Evolutionary conservation across 2,329 filamentous ascomycete genomes (phyloP).

Genomic region (Exophiala bonariae): DNA sequence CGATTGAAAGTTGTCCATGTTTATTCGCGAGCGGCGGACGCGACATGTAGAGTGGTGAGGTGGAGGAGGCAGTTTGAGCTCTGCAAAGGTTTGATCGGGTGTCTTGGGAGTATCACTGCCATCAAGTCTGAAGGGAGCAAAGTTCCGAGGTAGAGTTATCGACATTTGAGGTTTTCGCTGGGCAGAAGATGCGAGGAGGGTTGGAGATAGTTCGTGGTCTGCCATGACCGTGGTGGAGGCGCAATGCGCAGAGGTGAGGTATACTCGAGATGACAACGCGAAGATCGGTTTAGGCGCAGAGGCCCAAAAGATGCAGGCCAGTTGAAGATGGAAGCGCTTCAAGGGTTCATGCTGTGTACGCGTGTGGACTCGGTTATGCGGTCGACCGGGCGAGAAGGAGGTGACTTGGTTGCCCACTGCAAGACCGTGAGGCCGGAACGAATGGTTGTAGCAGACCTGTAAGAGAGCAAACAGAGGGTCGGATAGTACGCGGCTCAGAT

Average conservation of each 20-base stretch:
- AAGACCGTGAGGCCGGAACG: too few relatives aligned
- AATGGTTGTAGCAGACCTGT: too few relatives aligned
- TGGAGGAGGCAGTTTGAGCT: constrained; percentile 44
- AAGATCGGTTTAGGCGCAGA: constrained; percentile 7
- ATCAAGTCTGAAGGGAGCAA: constrained; percentile 40
- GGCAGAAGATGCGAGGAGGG: constrained; percentile 27
- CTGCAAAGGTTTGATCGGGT: constrained; percentile 40
- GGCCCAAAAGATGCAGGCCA: constrained; percentile 15
- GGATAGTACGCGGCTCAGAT: too few relatives aligned
- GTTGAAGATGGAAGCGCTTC: constrained; percentile 9
- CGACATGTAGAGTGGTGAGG: constrained; percentile 45
- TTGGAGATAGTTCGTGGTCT: constrained; percentile 24
- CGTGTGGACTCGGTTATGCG: constrained; percentile 18
- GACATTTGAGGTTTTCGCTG: constrained; percentile 41
- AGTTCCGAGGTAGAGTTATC: constrained; percentile 49
- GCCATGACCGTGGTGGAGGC: constrained; percentile 15
- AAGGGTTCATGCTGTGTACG: constrained; percentile 22
- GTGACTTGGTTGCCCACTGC: background rate
- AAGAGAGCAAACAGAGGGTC: too few relatives aligned
- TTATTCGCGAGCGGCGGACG: constrained; percentile 40
- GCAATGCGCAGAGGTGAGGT: background rate
- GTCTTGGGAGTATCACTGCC: constrained; percentile 40
- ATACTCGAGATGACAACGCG: constrained; percentile 3
- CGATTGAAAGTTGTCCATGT: constrained; percentile 36
- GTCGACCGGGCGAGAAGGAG: constrained; percentile 11